Conservation (phyloP, 805 yeast species). For the Candida bentonensis region DNA sequence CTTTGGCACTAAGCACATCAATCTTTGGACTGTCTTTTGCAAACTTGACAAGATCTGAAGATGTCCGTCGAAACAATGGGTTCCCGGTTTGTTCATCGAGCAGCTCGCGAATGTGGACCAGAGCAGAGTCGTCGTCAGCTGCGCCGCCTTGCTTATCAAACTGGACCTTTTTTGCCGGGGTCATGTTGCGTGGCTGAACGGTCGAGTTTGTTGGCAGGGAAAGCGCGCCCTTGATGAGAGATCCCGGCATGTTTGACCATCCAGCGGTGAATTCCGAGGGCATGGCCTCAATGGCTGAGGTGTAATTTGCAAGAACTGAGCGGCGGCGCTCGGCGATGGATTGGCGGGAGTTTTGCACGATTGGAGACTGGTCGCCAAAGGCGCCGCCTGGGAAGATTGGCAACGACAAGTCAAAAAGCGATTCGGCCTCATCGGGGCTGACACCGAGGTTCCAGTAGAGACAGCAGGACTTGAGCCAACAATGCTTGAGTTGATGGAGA, state of each 20-base stretch:
- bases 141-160: background rate
- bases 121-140: background rate
- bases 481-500: slow-evolving; percentile 31
- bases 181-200: background rate
- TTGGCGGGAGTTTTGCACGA: background rate
- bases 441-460: slow-evolving; percentile 20
- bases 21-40: background rate
- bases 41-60: background rate
- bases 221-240: background rate
- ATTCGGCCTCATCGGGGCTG: slow-evolving; percentile 5
- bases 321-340: slow-evolving; percentile 7
- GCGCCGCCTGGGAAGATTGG: slow-evolving; percentile 22
- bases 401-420: slow-evolving; percentile 9
- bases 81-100: background rate
- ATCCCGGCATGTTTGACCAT: background rate
- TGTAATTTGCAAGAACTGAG: slow-evolving; percentile 10
- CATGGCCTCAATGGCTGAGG: slow-evolving; percentile 7
- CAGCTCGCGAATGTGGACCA: background rate
- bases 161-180: slow-evolving; percentile 1
- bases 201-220: background rate
- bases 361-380: slow-evolving; percentile 9
- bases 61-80: background rate
- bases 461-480: slow-evolving; percentile 31
- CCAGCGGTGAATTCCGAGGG: background rate
- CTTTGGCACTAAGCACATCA: background rate